These are phyloP conservation scores for Saccharomycopsis vini DNA, from an alignment of 805 yeast species.

Conservation along the genomic window DNA sequence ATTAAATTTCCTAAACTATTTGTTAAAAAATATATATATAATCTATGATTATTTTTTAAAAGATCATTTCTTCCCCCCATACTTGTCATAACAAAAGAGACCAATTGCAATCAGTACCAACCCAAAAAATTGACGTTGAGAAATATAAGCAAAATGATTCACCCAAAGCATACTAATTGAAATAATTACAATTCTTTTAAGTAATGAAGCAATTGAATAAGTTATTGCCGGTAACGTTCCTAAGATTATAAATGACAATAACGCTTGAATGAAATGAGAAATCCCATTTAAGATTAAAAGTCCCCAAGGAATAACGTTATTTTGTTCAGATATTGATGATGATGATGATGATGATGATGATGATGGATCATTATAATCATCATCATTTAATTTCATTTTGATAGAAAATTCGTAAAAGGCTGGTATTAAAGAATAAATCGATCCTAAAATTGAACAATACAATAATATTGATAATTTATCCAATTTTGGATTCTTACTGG, in stretches of 20 bases:
- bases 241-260: constrained; percentile 65
- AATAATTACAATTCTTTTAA: constrained; percentile 65
- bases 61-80: constrained; percentile 39
- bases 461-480: constrained; percentile 65
- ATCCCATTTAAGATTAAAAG: constrained; percentile 54
- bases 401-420: constrained; percentile 52
- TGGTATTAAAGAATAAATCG: constrained; percentile 52
- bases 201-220: constrained; percentile 67
- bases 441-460: constrained; percentile 65
- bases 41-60: too few relatives aligned
- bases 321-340: too few relatives aligned
- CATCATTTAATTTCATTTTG: constrained; percentile 50
- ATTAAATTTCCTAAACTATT: too few relatives aligned
- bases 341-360: too few relatives aligned
- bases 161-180: constrained; percentile 57
- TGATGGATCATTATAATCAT: too few relatives aligned
- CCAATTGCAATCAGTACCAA: constrained; percentile 48
- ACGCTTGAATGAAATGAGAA: constrained; percentile 61
- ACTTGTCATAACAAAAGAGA: constrained; percentile 59
- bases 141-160: constrained; percentile 26
- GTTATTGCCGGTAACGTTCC: constrained; percentile 67
- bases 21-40: too few relatives aligned
- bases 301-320: constrained; percentile 32
- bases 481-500: constrained; percentile 31
- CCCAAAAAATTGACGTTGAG: constrained; percentile 39